Conservation (phyloP, 108 stramenopile genomes). For the Hondaea fermentalgiana region DNA sequence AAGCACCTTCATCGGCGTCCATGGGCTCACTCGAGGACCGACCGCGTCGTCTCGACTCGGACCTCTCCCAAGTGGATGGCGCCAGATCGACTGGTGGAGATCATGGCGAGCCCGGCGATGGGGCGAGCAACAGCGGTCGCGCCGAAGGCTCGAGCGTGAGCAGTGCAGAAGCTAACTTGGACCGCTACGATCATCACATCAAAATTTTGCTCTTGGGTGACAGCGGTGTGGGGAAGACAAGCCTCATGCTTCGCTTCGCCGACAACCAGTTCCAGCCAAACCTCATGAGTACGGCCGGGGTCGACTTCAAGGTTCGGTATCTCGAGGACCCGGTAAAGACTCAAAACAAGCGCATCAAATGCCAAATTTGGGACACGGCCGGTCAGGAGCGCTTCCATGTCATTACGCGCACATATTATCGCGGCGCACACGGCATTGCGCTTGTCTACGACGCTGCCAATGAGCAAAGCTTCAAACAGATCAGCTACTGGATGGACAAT, state of each 20-base stretch:
- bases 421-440: conserved; percentile 53
- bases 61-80: too few species aligned
- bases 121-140: background rate
- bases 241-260: conserved; percentile 93
- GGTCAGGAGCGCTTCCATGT: conserved; percentile 55
- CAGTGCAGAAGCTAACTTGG: background rate
- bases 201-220: conserved; percentile 98
- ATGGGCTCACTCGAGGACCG: too few species aligned
- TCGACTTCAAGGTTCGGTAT: background rate
- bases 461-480: conserved; percentile 50
- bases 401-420: conserved; percentile 49
- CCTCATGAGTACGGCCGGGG: conserved; percentile 17
- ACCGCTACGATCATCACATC: conserved; percentile 89
- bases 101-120: background rate
- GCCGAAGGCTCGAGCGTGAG: background rate
- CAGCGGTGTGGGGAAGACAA: conserved; percentile 94
- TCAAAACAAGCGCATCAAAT: conserved; percentile 36
- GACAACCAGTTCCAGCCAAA: conserved; percentile 80
- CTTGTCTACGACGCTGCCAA: conserved; percentile 54
- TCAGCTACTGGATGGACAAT: conserved; percentile 96
- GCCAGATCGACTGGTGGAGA: background rate
- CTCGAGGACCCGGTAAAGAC: background rate
- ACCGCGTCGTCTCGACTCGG: too few species aligned
- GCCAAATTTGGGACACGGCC: conserved; percentile 81
- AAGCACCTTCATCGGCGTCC: too few species aligned